Evolutionary conservation across 2,329 filamentous ascomycete species (phyloP), one percentile per base, ranked within the genome.

Genomic region (Dendryphion nanum): DNA sequence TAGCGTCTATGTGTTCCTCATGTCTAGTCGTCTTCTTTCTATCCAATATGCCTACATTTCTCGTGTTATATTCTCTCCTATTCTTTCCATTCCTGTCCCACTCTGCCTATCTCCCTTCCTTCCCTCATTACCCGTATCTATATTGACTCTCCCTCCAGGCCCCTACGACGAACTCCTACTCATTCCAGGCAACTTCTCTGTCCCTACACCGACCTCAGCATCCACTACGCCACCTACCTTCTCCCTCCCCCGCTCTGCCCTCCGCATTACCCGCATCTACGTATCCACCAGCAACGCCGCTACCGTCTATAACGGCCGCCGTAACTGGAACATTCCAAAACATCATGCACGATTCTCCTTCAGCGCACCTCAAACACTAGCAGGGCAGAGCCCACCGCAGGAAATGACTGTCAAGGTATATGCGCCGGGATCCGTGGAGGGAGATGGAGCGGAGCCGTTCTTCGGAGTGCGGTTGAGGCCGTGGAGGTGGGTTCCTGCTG

Each of bases 291-390:
- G n/a, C n/a, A 58, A 63, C 28, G 51, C 53, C 38, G 57, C 52
- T 7, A 64, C 59, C 8, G 40, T 42, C 12, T 61, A 63, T 45
- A 63, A 63, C 35, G 57, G 59, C 23, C 56, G 59, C 21, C 30
- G 57, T 3, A 62, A 63, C 34, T 63, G 59, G 57, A 61, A 64
- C 43, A 63, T 64, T 18, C 55, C 60, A 8, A 63, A 64, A 38
- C 57, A 61, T 41, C 53, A 63, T 14, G 58, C 59, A 0, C 58
- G 61, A 17, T 63, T 63, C 43, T 38, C 44, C 12, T 64, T 61
- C 44, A 61, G 56, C 12, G 46, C 55, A 0, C 56, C 56, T 0
- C 38, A 45, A 3, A 57, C 55, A 1, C 23, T 43, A 0, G 35
- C 39, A 6, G 51, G 50, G 8, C 30, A 33, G 6, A 38, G 45